These are phyloP conservation scores for Isabelozyma pseudorhagii DNA, from an alignment of 805 yeast genomes.

Conservation along the genomic window DNA sequence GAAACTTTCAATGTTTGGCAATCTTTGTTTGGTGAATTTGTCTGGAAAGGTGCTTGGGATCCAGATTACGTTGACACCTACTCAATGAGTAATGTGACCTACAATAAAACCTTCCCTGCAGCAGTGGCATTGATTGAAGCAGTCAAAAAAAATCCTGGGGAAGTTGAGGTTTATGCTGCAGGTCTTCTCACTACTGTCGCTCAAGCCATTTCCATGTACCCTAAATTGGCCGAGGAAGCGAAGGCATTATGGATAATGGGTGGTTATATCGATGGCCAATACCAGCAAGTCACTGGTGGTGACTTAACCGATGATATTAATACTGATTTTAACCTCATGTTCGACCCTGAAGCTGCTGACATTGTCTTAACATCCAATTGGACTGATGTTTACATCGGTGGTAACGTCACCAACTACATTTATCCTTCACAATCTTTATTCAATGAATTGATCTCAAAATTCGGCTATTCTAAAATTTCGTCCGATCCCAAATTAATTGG, in stretches of 20 bases:
- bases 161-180: conserved; percentile 32
- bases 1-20: conserved; percentile 40
- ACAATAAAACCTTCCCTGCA: conserved; percentile 27
- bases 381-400: conserved; percentile 37
- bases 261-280: conserved; percentile 41
- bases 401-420: conserved; percentile 39
- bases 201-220: conserved; percentile 40
- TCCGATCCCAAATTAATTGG: conserved; percentile 23
- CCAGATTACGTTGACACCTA: conserved; percentile 27
- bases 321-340: conserved; percentile 42
- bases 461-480: conserved; percentile 25
- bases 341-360: conserved; percentile 46
- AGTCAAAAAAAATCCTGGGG: conserved; percentile 32
- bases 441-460: conserved; percentile 30
- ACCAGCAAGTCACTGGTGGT: conserved; percentile 27
- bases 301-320: conserved; percentile 28
- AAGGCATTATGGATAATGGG: conserved; percentile 43
- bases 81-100: conserved; percentile 27
- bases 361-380: conserved; percentile 39
- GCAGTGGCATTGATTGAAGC: conserved; percentile 40
- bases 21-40: conserved; percentile 32
- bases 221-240: conserved; percentile 35
- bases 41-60: conserved; percentile 42
- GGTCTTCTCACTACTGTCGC: conserved; percentile 45
- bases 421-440: conserved; percentile 37